phyloP scores from a whole-genome alignment of 768 basidiomycete species.

The Guyanaporus albipodus region DNA sequence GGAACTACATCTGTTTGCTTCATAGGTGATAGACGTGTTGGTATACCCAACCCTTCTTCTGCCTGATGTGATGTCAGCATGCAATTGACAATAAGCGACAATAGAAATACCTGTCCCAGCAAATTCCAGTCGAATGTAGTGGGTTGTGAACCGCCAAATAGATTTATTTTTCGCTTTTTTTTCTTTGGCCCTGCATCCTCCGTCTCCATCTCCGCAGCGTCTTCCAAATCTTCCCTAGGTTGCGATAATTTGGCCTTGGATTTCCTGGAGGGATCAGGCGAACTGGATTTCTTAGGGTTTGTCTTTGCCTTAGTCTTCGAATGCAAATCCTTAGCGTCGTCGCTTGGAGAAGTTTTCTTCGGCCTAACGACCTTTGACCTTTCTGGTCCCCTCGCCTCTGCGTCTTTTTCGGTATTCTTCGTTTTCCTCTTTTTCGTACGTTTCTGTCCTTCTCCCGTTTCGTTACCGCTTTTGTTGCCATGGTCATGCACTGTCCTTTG shows the following conservation, averaged over 20 bases:
- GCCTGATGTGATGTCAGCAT: slow-evolving; percentile 19
- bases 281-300: slow-evolving; percentile 17
- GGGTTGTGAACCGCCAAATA: slow-evolving; percentile 46
- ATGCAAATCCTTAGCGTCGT: slow-evolving; percentile 11
- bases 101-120: slow-evolving; percentile 34
- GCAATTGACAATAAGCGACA: background rate
- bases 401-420: slow-evolving; percentile 17
- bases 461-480: slow-evolving; percentile 13
- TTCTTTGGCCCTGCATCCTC: slow-evolving; percentile 44
- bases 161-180: slow-evolving; percentile 67
- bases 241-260: slow-evolving; percentile 15
- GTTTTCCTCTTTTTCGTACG: slow-evolving; percentile 25
- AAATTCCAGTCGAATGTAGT: slow-evolving; percentile 45
- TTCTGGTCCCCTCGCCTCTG: slow-evolving; percentile 25
- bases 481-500: slow-evolving; percentile 30
- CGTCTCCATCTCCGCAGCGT: slow-evolving; percentile 13
- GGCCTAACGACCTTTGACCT: slow-evolving; percentile 25
- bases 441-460: slow-evolving; percentile 24
- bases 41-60: slow-evolving; percentile 53
- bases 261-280: slow-evolving; percentile 21
- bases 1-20: slow-evolving; percentile 53
- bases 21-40: slow-evolving; percentile 63
- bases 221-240: slow-evolving; percentile 16
- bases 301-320: slow-evolving; percentile 17
- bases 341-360: slow-evolving; percentile 23